Evolutionary conservation across 1,284 basidiomycete species (phyloP), one percentile per base, ranked within the genome.

Genomic region (Rhodotorula sp.): DNA sequence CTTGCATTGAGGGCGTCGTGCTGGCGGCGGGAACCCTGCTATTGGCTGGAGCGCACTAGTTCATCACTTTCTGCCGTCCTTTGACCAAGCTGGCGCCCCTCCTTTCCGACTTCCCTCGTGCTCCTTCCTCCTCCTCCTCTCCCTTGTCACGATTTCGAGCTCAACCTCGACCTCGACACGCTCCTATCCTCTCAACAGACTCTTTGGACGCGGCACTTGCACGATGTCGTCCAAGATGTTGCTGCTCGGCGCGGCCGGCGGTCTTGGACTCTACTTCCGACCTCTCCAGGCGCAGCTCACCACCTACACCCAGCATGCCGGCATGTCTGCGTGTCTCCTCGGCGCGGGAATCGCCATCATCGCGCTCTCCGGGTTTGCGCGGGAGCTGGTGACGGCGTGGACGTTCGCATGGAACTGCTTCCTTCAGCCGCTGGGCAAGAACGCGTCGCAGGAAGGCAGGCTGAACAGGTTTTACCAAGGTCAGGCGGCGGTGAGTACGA

Each of bases 381-480:
- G 49, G 10, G 44, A 51, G 55, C 32, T 68, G 24, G 7, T n/a
- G 20, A 46, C 59, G n/a, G 70, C 67, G 0, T 6, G 55, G 9
- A 60, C 56, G 4, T 77, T 76, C 49, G 64, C 67, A 0, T 77
- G 65, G 64, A 73, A 68, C 46, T 78, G 77, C 63, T 77, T 83
- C 77, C 53, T 83, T 68, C 80, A 81, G 68, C 83, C 83, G 4
- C 79, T 83, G 68, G 71, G 79, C n/a, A 76, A 77, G 60, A 57
- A 20, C 22, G 56, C 53, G 24, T 47, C 60, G 1, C 82, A 82
- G 67, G 78, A 80, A 56, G 80, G 79, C 11, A 72, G 80, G 17
- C 76, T 83, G 2, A 78, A 83, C 67, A 73, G 76, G 81, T 90
- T 90, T 77, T 90, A 90, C 77, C 77, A 83, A 64, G 87, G 87